phyloP scores from a whole-genome alignment of 805 yeast species.

The Suhomyces pyralidae region DNA sequence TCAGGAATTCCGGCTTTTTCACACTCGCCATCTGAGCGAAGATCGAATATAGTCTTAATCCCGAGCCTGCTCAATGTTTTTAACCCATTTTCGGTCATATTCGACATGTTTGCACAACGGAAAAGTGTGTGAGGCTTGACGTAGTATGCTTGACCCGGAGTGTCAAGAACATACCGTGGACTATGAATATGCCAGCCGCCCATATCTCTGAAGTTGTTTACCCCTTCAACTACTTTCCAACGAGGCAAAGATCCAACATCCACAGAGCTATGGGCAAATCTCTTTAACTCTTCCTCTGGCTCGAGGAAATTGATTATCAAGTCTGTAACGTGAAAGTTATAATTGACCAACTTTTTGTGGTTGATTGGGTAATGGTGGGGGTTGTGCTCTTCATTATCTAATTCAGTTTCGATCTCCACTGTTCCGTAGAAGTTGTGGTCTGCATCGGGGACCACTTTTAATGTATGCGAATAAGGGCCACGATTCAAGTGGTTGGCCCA shows the following conservation, averaged over 20 bases:
- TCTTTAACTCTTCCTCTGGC: slow-evolving; percentile 46
- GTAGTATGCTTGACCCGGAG: slow-evolving; percentile 19
- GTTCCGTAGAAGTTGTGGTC: slow-evolving; percentile 79
- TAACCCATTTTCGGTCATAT: slow-evolving; percentile 51
- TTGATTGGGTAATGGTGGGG: slow-evolving; percentile 44
- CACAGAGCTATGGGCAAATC: slow-evolving; percentile 45
- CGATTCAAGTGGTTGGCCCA: slow-evolving; percentile 57
- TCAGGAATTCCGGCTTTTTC: slow-evolving; percentile 42
- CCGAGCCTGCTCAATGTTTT: slow-evolving; percentile 40
- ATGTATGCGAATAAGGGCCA: slow-evolving; percentile 47
- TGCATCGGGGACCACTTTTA: slow-evolving; percentile 61
- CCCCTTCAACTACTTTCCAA: slow-evolving; percentile 65
- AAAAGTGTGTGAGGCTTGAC: slow-evolving; percentile 55
- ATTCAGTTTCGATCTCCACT: slow-evolving; percentile 31
- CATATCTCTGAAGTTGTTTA: slow-evolving; percentile 70
- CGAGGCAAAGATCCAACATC: slow-evolving; percentile 45
- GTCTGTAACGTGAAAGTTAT: slow-evolving; percentile 51
- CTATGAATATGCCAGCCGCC: slow-evolving; percentile 64
- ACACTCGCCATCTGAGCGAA: slow-evolving; percentile 61
- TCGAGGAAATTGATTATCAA: slow-evolving; percentile 47
- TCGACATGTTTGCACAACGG: slow-evolving; percentile 61
- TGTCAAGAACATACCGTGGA: slow-evolving; percentile 22
- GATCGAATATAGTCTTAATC: slow-evolving; percentile 59
- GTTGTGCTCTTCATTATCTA: slow-evolving; percentile 30
- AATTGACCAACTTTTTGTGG: slow-evolving; percentile 50